These are phyloP conservation scores for Prunus mume DNA, from an alignment of 306 rosid species.

Conservation along the genomic window DNA sequence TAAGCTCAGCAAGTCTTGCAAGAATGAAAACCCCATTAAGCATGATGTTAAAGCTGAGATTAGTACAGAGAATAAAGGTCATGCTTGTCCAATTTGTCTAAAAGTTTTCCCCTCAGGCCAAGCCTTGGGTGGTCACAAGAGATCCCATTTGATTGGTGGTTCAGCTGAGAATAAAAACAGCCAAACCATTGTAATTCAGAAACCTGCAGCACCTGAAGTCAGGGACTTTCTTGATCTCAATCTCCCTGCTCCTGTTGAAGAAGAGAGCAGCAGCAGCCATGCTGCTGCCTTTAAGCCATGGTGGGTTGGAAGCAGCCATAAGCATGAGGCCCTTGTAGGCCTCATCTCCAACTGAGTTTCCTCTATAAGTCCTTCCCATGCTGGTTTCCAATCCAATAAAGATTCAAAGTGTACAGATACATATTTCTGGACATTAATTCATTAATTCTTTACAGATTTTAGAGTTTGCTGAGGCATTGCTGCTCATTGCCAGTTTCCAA, in stretches of 20 bases:
- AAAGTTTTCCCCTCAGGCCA: constrained; percentile 78
- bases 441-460: constrained; percentile 62
- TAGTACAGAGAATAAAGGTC: constrained; percentile 40
- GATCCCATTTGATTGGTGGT: constrained; percentile 59
- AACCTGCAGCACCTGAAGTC: constrained; percentile 49
- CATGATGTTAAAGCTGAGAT: constrained; percentile 20
- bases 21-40: background rate
- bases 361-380: background rate
- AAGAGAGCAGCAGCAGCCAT: constrained; percentile 30
- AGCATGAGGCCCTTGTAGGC: constrained; percentile 31
- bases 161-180: constrained; percentile 38
- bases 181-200: constrained; percentile 29
- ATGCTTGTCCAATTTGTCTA: constrained; percentile 73
- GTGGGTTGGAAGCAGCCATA: constrained; percentile 40
- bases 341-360: constrained; percentile 22
- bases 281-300: constrained; percentile 30
- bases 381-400: constrained; percentile 27
- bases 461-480: constrained; percentile 21
- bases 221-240: constrained; percentile 85
- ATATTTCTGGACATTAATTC: constrained; percentile 47
- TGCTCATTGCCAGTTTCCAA: constrained; percentile 25
- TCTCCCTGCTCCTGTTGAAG: constrained; percentile 70
- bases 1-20: constrained; percentile 28
- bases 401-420: constrained; percentile 51
- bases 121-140: constrained; percentile 95